Percentiles rank a stretch among this genome's conserved stretches.
Conservation (phyloP, 805 yeast genomes). For the Metschnikowia cerradonensis region DNA sequence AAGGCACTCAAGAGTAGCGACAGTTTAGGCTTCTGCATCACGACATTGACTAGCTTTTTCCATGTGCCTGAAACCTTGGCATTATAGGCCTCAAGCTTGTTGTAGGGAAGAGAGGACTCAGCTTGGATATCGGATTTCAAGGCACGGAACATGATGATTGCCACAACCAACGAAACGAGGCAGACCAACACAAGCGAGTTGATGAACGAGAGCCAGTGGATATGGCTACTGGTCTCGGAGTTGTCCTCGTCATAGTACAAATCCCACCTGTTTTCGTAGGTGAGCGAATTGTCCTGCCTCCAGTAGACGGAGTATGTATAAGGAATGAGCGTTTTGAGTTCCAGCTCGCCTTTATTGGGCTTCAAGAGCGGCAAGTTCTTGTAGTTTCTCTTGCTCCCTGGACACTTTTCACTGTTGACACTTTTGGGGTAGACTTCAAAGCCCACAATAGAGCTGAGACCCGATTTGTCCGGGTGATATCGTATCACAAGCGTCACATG, state of each 20-base stretch:
- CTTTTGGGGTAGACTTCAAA: slow-evolving; percentile 88
- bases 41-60: slow-evolving; percentile 53
- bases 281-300: slow-evolving; percentile 71
- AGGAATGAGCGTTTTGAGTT: slow-evolving; percentile 49
- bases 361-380: slow-evolving; percentile 52
- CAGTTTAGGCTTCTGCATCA: slow-evolving; percentile 47
- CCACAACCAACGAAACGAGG: slow-evolving; percentile 61
- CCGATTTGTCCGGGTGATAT: slow-evolving; percentile 47
- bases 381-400: slow-evolving; percentile 64
- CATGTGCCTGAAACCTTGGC: slow-evolving; percentile 28
- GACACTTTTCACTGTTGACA: slow-evolving; percentile 63
- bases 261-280: slow-evolving; percentile 71
- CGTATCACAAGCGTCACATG: slow-evolving; percentile 80
- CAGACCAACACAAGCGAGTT: slow-evolving; percentile 66
- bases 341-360: slow-evolving; percentile 21
- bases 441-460: slow-evolving; percentile 65
- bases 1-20: slow-evolving; percentile 51
- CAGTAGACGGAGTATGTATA: slow-evolving; percentile 85
- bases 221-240: slow-evolving; percentile 39
- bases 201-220: slow-evolving; percentile 76
- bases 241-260: slow-evolving; percentile 58
- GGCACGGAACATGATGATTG: slow-evolving; percentile 55
- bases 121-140: slow-evolving; percentile 47
- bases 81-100: background rate
- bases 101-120: slow-evolving; percentile 23